Evolutionary conservation across 371 early-diverging fungal species (phyloP).

Genomic region (Thermomucor indicae-seudaticae): DNA sequence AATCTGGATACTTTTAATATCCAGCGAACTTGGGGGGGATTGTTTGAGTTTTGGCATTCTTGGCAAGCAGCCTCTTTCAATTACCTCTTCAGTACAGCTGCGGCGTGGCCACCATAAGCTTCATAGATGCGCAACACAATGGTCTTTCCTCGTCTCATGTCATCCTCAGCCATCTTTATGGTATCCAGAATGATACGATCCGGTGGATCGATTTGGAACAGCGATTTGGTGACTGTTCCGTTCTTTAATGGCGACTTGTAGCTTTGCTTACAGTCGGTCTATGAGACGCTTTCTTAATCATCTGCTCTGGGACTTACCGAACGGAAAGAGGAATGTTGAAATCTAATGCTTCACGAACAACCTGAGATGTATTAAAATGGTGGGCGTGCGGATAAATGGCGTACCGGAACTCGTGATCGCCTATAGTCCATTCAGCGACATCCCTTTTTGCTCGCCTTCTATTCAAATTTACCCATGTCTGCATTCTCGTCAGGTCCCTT

Average conservation of each 20-base stretch:
- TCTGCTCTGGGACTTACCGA: conserved; percentile 34
- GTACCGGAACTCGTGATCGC: conserved; percentile 79
- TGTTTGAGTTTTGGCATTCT: background rate
- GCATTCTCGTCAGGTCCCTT: conserved; percentile 72
- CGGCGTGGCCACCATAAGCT: conserved; percentile 86
- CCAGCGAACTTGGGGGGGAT: conserved; percentile 18
- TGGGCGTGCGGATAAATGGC: conserved; percentile 88
- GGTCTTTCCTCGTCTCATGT: conserved; percentile 24
- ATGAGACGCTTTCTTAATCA: background rate
- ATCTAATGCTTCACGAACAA: conserved; percentile 81
- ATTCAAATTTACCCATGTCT: conserved; percentile 69
- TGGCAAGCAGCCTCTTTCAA: background rate
- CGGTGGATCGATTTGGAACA: conserved; percentile 26
- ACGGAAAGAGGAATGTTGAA: conserved; percentile 81
- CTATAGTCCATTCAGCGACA: too few relatives aligned
- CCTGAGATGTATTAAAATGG: conserved; percentile 70
- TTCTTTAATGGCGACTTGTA: background rate
- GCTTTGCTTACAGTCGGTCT: background rate
- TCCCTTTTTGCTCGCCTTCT: too few relatives aligned
- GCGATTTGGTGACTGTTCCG: conserved; percentile 6
- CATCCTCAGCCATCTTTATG: conserved; percentile 84
- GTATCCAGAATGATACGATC: conserved; percentile 82
- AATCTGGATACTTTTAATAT: conserved; percentile 25
- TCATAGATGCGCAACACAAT: conserved; percentile 87
- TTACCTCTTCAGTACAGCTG: conserved; percentile 59